These are phyloP conservation scores for Stromatinia cepivora DNA, from an alignment of 2,329 filamentous ascomycete species.

Conservation along the genomic window DNA sequence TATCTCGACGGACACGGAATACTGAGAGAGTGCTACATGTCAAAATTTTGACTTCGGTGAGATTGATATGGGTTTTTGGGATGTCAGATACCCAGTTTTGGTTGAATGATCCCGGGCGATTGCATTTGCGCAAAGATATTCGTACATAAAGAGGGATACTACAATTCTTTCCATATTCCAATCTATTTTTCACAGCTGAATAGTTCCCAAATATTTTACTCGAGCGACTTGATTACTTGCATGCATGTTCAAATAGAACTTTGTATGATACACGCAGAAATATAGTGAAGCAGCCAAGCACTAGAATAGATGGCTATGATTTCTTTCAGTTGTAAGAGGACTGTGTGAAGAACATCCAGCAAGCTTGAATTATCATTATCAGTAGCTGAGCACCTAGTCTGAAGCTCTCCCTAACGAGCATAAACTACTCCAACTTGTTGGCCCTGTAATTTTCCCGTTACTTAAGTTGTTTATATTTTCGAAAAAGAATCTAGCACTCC, in stretches of 20 bases:
- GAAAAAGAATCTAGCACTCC: no score
- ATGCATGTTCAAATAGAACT: background rate
- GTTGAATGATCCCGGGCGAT: background rate
- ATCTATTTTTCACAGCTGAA: background rate
- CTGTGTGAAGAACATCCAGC: background rate
- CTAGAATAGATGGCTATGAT: background rate
- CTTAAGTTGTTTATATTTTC: no score
- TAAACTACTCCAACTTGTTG: background rate
- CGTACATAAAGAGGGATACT: background rate
- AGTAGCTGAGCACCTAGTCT: background rate
- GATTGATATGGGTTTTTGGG: background rate
- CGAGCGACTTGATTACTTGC: background rate
- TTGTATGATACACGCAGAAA: background rate
- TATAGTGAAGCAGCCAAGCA: background rate
- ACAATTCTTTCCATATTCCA: background rate
- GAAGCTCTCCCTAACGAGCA: background rate
- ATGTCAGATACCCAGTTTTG: background rate
- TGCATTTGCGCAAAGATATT: background rate
- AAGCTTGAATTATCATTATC: background rate
- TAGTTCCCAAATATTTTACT: background rate
- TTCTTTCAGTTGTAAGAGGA: background rate
- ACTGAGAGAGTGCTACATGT: slow-evolving; percentile 60
- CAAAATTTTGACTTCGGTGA: slow-evolving; percentile 48
- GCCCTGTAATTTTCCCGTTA: no score
- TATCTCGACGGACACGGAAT: slow-evolving; percentile 53